These are phyloP conservation scores for Russula sp. DNA, from an alignment of 768 basidiomycete species.

Conservation along the genomic window DNA sequence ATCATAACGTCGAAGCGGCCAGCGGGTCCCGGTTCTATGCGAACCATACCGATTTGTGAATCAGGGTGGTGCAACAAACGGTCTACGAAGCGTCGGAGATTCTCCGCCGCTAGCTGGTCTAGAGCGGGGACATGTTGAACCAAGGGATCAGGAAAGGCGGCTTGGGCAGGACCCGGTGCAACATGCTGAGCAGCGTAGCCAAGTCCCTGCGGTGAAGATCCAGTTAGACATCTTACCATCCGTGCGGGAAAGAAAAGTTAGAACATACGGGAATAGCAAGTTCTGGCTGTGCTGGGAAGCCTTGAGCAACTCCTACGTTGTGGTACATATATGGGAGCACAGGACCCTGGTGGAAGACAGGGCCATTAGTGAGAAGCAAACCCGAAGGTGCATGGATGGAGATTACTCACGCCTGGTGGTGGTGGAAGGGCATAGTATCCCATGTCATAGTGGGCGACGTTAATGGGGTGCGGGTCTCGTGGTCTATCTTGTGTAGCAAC, in stretches of 20 bases:
- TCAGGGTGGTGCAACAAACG: background rate
- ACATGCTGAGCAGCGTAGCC: background rate
- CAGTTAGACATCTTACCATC: background rate
- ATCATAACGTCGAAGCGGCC: constrained; percentile 1
- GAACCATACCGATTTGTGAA: background rate
- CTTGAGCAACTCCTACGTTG: background rate
- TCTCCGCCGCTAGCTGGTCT: background rate
- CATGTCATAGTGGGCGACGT: background rate
- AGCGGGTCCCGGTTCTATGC: background rate
- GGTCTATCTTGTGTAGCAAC: background rate
- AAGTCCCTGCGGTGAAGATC: background rate
- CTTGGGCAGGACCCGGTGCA: background rate
- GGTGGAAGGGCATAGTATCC: background rate
- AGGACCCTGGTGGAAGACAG: background rate
- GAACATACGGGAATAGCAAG: background rate
- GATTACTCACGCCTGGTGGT: background rate
- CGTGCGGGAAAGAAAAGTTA: background rate
- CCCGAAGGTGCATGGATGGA: background rate
- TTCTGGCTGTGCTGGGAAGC: background rate
- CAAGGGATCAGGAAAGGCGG: background rate
- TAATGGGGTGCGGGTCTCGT: background rate
- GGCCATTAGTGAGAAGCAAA: background rate
- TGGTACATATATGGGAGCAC: background rate
- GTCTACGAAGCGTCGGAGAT: background rate
- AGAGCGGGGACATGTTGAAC: background rate